phyloP scores from a whole-genome alignment of 116 monocot genomes.

The Papilionanthe hybrid region DNA sequence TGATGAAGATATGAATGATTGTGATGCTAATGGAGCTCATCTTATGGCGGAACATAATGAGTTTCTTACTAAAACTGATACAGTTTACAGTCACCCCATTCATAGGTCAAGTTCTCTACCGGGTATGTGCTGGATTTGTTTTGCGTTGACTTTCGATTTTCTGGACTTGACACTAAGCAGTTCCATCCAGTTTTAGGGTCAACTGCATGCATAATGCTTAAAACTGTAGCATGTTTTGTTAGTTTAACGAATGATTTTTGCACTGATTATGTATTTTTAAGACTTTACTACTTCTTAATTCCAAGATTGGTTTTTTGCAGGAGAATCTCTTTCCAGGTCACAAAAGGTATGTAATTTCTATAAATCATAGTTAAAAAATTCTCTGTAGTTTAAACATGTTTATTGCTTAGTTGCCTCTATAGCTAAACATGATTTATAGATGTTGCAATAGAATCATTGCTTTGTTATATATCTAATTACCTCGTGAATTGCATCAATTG shows the following conservation, averaged over 20 bases:
- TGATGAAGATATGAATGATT: neutral
- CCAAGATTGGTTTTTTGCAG: neutral
- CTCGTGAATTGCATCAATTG: neutral
- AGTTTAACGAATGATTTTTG: neutral
- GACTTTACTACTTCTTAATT: neutral
- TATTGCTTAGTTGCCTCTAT: no score
- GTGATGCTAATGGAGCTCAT: neutral
- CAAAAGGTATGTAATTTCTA: neutral
- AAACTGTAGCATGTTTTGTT: neutral
- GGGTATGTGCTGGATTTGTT: neutral
- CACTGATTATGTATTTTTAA: neutral
- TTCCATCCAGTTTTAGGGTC: neutral
- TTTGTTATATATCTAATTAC: no score
- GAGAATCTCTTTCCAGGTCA: neutral
- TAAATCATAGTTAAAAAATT: neutral
- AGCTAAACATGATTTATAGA: no score
- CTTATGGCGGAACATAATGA: neutral
- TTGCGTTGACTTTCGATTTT: neutral
- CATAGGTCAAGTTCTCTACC: neutral
- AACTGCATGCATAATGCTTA: neutral
- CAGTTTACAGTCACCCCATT: neutral
- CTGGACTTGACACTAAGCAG: neutral
- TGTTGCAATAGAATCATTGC: no score
- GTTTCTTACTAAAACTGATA: neutral
- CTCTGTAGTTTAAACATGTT: no score